These are phyloP conservation scores for Huiozyma naganishii DNA, from an alignment of 805 yeast genomes.

Conservation along the genomic window DNA sequence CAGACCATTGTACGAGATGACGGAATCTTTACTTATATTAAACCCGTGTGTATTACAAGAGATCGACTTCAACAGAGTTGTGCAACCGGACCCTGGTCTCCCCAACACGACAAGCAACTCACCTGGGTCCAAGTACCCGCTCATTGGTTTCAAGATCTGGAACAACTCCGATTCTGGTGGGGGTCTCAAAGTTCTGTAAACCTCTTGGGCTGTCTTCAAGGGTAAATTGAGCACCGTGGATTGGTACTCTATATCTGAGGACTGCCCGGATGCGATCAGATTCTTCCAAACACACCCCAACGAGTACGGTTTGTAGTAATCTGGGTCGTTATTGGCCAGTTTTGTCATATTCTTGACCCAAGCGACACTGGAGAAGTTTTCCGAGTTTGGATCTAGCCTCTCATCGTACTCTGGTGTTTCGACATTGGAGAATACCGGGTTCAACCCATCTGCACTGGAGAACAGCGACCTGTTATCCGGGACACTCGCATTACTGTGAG, in stretches of 20 bases:
- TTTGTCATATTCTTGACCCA: conserved; percentile 61
- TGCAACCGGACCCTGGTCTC: conserved; percentile 69
- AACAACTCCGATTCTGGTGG: conserved; percentile 25
- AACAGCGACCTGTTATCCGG: conserved; percentile 9
- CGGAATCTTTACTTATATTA: conserved; percentile 36
- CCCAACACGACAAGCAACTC: conserved; percentile 61
- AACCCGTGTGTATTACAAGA: conserved; percentile 53
- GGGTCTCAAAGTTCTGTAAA: conserved; percentile 14
- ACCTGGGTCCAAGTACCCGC: conserved; percentile 51
- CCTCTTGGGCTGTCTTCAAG: conserved; percentile 44
- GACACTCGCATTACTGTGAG: not conserved
- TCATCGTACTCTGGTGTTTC: conserved; percentile 26
- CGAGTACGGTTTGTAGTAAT: conserved; percentile 50
- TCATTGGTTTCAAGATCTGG: conserved; percentile 55
- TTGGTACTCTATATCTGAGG: conserved; percentile 59
- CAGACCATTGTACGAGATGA: conserved; percentile 44
- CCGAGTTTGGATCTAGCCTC: conserved; percentile 47
- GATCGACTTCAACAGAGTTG: conserved; percentile 53
- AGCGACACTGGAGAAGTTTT: conserved; percentile 46
- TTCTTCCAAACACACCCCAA: conserved; percentile 51
- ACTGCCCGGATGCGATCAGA: conserved; percentile 53
- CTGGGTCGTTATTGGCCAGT: conserved; percentile 42
- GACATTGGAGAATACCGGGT: conserved; percentile 17
- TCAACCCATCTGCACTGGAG: conserved; percentile 13
- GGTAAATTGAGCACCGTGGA: conserved; percentile 41